These are phyloP conservation scores for Immersiella caudata DNA, from an alignment of 495 filamentous ascomycete genomes.

Conservation along the genomic window DNA sequence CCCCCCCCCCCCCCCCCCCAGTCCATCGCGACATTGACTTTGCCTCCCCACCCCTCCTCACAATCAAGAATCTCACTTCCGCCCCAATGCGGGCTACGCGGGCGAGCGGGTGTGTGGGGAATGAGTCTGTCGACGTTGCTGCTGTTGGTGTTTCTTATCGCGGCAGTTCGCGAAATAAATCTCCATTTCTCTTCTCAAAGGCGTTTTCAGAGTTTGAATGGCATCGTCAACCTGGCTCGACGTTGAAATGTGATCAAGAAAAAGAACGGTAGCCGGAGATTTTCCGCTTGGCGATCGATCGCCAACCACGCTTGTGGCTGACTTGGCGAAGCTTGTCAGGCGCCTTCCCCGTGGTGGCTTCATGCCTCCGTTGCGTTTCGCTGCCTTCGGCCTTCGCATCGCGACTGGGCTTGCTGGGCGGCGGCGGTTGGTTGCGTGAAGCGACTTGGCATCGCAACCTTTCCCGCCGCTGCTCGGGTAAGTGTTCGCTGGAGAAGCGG, in stretches of 20 bases:
- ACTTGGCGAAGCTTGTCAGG: not conserved
- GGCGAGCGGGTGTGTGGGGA: not conserved
- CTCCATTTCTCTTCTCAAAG: not conserved
- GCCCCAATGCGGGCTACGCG: not conserved
- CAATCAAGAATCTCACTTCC: not conserved
- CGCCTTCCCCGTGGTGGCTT: not conserved
- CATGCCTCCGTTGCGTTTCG: not conserved
- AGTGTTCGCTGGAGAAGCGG: not conserved
- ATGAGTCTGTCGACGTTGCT: not conserved
- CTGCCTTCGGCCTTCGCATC: not conserved
- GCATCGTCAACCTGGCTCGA: too few relatives aligned
- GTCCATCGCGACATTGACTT: not conserved
- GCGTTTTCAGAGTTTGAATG: too few relatives aligned
- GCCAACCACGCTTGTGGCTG: not conserved
- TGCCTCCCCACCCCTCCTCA: not conserved
- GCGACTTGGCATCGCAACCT: not conserved
- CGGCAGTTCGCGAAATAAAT: not conserved
- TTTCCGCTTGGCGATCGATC: constrained; percentile 6
- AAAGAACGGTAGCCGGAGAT: too few relatives aligned
- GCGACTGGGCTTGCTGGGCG: not conserved
- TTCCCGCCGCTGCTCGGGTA: not conserved
- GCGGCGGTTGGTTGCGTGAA: not conserved
- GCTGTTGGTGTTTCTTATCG: not conserved
- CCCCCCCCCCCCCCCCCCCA: too few relatives aligned
- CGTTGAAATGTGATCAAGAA: too few relatives aligned